phyloP scores from a whole-genome alignment of 495 filamentous ascomycete species.

The Aspergillus indologenus region DNA sequence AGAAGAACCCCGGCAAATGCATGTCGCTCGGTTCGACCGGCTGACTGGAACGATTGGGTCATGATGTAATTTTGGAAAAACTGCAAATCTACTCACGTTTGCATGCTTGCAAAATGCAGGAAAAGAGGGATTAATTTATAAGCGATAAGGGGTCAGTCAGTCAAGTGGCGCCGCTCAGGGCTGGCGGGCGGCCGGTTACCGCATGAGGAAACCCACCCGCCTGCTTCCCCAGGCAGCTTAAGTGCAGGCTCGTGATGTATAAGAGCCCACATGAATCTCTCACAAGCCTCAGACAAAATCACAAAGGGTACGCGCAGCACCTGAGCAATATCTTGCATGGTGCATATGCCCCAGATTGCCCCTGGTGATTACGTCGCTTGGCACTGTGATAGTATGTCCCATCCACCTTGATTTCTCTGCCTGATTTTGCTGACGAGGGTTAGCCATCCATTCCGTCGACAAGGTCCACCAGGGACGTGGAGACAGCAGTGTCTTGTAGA shows the following conservation, averaged over 20 bases:
- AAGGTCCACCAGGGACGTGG: conserved; percentile 56
- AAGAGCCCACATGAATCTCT: too few relatives aligned
- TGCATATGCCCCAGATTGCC: conserved; percentile 63
- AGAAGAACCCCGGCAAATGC: conserved; percentile 4
- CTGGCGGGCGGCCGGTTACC: not conserved
- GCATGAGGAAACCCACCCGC: not conserved
- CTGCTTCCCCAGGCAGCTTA: not conserved
- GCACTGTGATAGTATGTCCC: conserved; percentile 61
- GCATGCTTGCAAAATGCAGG: too few relatives aligned
- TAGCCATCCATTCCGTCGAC: conserved; percentile 54
- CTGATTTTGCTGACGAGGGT: not conserved
- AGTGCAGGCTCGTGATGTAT: too few relatives aligned
- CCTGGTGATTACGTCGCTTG: conserved; percentile 78
- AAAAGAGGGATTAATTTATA: not conserved
- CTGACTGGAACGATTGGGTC: not conserved
- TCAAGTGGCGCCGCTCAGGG: not conserved
- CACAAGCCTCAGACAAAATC: too few relatives aligned
- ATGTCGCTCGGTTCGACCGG: not conserved
- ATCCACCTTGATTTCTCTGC: not conserved
- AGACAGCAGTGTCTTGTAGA: conserved; percentile 73
- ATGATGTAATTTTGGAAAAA: not conserved
- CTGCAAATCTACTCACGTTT: too few relatives aligned
- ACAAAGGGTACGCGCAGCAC: too few relatives aligned
- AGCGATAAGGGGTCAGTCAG: not conserved
- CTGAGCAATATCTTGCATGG: conserved; percentile 52